A percentile compares a stretch with the other conserved stretches of the same genome.
Evolutionary conservation across 345 rosid species (phyloP).

Genomic region (Camelina neglecta): DNA sequence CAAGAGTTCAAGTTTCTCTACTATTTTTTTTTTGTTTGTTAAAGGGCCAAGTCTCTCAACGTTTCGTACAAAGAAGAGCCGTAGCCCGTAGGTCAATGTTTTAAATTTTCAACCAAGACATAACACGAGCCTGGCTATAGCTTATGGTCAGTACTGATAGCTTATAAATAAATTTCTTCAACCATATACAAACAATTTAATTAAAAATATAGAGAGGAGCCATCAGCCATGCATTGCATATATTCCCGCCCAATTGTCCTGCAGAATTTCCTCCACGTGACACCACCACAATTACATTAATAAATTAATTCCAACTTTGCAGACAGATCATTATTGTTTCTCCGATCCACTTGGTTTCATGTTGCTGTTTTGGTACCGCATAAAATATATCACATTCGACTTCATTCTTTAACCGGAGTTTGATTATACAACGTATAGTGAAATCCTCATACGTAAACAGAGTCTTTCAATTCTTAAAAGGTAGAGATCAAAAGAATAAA

Average conservation of each 20-base stretch:
- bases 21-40: too few relatives aligned
- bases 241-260: constrained; percentile 46
- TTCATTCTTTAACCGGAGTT: background rate
- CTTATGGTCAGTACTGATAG: background rate
- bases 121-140: background rate
- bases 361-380: background rate
- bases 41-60: too few relatives aligned
- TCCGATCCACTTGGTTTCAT: constrained; percentile 22
- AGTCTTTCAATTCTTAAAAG: background rate
- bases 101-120: background rate
- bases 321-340: constrained; percentile 28
- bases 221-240: constrained; percentile 28
- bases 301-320: constrained; percentile 32
- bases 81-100: background rate
- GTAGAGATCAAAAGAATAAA: background rate
- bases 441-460: background rate
- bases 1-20: too few relatives aligned
- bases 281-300: background rate
- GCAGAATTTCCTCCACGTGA: constrained; percentile 41
- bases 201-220: background rate
- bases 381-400: background rate
- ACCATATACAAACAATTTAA: background rate
- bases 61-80: too few relatives aligned
- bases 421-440: background rate
- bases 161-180: background rate